Evolutionary conservation across 2,329 filamentous ascomycete genomes (phyloP), one percentile per base, ranked within the genome.

Genomic region (Blastomyces emzantsi): DNA sequence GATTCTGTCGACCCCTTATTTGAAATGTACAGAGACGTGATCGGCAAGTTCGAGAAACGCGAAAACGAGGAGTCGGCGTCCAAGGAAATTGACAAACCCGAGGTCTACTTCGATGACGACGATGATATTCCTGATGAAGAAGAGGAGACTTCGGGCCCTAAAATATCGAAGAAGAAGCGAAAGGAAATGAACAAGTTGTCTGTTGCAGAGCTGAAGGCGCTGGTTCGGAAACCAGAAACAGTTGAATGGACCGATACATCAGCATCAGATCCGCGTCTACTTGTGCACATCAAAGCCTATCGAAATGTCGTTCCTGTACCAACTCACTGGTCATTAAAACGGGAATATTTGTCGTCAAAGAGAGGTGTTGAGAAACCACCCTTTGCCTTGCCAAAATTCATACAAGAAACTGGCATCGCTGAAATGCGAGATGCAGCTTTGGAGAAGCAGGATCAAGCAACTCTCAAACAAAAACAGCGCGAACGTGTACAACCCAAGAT

Each of bases 201-300:
- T 7, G 90, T 99, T 65, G 94, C 94, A 59, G 92, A 97, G 77
- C 84, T 99, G 67, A 99, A 99, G 78, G 90, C 93, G 6, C 79
- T 96, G 63, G 94, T 97, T 65, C 85, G 83, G 70, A 93, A 92
- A 69, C 94, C 94, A 2, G 94, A 99, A 75, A 86, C 96, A 11
- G 93, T 99, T 6, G 94, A 99, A 72, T 97, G 94, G 94, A 94
- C 95, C 62, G 94, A 99, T 73, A 90, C 90, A 15, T 95, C 91
- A 19, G 92, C 94, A 0, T 86, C 90, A 33, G 92, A 99, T 73
- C 94, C 94, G 17, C 85, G 88, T 63, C 80, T 97, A 54, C 84
- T 99, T 13, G 90, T 97, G 33, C 90, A 96, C 72, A 92, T 99
- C 80, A 99, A 97, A 77, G 89, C 90, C 2, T 90, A 95, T 74